Evolutionary conservation across 805 yeast genomes (phyloP), one percentile per base, ranked within the genome.

Genomic region (Starmerella lactis-condensi): DNA sequence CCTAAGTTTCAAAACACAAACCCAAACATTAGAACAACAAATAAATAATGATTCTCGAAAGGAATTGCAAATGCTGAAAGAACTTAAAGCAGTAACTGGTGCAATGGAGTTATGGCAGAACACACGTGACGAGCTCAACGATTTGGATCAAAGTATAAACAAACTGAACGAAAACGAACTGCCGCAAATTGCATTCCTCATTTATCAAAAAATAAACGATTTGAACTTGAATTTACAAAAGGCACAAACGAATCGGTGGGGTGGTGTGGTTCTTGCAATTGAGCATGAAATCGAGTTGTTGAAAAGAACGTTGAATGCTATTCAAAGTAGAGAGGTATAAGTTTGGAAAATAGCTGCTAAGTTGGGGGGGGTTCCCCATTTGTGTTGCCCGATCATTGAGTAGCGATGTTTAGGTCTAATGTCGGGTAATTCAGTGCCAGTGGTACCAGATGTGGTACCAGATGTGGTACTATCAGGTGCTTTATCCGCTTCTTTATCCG

Each of bases 251-350:
- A 27, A 34, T 23, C 36, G 41, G n/a, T 49, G 54, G 54, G 28
- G 41, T 7, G 41, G 40, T 3, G 39, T 51, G 17, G 37, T 40
- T 1, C 40, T 50, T 2, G 54, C 54, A 3, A 45, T 51, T 11
- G 42, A 43, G 5, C 56, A 51, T 28, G 56, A 51, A 28, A 32
- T 44, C 12, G 46, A 40, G 20, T 34, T 48, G 2, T 30, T 50
- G 9, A 34, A 35, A 4, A 40, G 41, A 16, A 51, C 50, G 6
- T 33, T 43, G 8, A 36, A 33, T 4, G 37, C 50, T 15, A 37
- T 50, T 4, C 20, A 37, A 14, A 17, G 30, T 7, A 27, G 26
- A 12, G 31, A 17, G n/a, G 15, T 19, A 17, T 12, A 27, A 9
- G 22, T 29, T 12, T 17, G 39, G 21, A 33, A 38, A 11, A 39